Evolutionary conservation across 2,329 filamentous ascomycete genomes (phyloP).

Genomic region (Stenocarpella maydis): DNA sequence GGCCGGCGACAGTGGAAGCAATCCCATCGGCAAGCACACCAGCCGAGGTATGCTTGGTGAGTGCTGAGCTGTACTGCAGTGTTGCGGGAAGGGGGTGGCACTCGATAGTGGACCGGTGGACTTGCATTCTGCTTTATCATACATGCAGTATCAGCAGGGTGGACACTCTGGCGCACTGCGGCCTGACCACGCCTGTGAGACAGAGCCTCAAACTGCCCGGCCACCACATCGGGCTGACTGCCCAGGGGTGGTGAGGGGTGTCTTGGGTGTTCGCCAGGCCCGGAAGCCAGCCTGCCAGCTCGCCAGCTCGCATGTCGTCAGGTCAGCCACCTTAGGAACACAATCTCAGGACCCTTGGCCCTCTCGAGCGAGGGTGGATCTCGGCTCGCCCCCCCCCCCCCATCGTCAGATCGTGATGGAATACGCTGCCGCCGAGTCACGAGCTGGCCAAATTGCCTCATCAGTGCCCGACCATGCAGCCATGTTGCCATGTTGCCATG

Average conservation of each 20-base stretch:
- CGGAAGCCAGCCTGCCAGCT: neutral
- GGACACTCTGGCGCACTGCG: constrained; percentile 6
- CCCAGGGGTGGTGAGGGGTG: neutral
- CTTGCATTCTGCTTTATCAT: neutral
- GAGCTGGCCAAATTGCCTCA: constrained; percentile 22
- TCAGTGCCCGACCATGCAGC: constrained; percentile 13
- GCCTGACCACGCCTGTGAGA: constrained; percentile 21
- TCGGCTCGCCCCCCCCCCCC: neutral
- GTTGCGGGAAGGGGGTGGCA: neutral
- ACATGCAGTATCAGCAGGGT: neutral
- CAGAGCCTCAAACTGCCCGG: constrained; percentile 32
- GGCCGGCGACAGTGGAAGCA: neutral
- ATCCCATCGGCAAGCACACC: no score
- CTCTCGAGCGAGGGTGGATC: neutral
- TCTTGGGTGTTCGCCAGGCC: constrained; percentile 13
- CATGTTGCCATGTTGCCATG: constrained; percentile 18
- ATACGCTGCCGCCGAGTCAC: constrained; percentile 24
- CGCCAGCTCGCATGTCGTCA: no score
- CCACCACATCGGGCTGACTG: constrained; percentile 7
- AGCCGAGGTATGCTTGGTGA: neutral
- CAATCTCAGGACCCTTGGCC: constrained; percentile 4
- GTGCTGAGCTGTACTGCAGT: neutral
- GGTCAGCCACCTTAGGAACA: neutral
- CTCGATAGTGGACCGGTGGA: neutral
- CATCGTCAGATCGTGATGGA: constrained; percentile 1